phyloP scores from a whole-genome alignment of 1,284 basidiomycete species.

The Exobasidium rhododendri region DNA sequence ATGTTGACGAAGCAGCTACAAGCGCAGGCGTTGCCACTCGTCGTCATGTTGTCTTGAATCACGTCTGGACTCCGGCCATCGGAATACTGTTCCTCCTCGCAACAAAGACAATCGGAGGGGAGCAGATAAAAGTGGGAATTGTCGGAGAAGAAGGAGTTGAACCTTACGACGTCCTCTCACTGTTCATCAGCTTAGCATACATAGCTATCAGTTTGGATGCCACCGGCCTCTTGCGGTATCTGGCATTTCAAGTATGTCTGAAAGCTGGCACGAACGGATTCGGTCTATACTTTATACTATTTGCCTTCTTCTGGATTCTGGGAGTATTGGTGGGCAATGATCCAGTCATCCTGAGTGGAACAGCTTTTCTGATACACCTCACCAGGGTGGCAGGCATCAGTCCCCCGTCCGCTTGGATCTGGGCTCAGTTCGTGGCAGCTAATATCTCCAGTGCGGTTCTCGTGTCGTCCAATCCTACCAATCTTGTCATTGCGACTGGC shows the following conservation, averaged over 20 bases:
- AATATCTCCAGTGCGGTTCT: constrained; percentile 66
- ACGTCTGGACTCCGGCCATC: constrained; percentile 63
- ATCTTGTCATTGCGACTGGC: constrained; percentile 54
- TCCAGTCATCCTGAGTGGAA: constrained; percentile 62
- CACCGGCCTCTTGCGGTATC: constrained; percentile 78
- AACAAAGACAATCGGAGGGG: constrained; percentile 67
- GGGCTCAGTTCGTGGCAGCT: constrained; percentile 69
- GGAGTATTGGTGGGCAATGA: constrained; percentile 81
- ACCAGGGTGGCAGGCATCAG: constrained; percentile 67
- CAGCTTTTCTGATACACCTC: constrained; percentile 80
- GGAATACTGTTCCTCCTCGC: constrained; percentile 77
- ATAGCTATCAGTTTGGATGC: constrained; percentile 88
- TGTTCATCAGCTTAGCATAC: constrained; percentile 90
- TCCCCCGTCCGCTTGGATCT: constrained; percentile 66
- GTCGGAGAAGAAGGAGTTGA: constrained; percentile 71
- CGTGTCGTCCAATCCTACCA: constrained; percentile 56
- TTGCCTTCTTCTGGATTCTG: constrained; percentile 71
- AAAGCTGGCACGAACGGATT: constrained; percentile 32
- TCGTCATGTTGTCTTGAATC: constrained; percentile 23
- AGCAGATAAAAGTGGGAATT: constrained; percentile 67
- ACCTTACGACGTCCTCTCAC: constrained; percentile 86
- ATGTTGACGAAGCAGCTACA: constrained; percentile 21
- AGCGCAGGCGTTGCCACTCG: background rate
- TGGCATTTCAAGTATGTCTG: constrained; percentile 75
- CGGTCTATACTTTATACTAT: constrained; percentile 72